These are phyloP conservation scores for Nannizziopsis barbatae DNA, from an alignment of 2,329 filamentous ascomycete genomes.

Conservation along the genomic window DNA sequence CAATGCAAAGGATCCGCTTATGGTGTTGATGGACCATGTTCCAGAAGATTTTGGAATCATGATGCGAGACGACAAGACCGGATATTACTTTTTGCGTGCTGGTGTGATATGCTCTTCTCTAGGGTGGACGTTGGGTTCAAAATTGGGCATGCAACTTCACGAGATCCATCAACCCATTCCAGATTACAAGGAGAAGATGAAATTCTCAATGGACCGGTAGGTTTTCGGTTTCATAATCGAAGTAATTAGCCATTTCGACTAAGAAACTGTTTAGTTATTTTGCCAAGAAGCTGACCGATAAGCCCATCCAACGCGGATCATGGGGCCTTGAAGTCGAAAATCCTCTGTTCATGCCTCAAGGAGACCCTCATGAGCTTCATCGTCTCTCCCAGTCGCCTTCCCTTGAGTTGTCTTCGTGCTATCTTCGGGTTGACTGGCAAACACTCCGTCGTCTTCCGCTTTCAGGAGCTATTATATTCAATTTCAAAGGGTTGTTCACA, in stretches of 20 bases:
- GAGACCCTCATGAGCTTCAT: slow-evolving; percentile 52
- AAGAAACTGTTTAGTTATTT: slow-evolving; percentile 51
- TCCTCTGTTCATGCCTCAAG: slow-evolving; percentile 63
- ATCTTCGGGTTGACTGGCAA: slow-evolving; percentile 78
- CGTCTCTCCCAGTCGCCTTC: slow-evolving; percentile 48
- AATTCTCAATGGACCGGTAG: slow-evolving; percentile 73
- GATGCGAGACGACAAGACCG: slow-evolving; percentile 58
- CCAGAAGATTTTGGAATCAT: slow-evolving; percentile 77
- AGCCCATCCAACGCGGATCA: slow-evolving; percentile 70
- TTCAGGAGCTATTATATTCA: slow-evolving; percentile 66
- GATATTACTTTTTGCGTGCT: slow-evolving; percentile 62
- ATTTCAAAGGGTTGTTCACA: slow-evolving; percentile 80
- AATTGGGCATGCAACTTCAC: slow-evolving; percentile 59
- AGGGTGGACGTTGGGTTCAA: slow-evolving; percentile 66
- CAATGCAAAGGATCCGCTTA: slow-evolving; percentile 51
- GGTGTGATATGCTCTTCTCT: slow-evolving; percentile 68
- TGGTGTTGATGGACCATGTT: slow-evolving; percentile 62
- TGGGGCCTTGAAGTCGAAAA: slow-evolving; percentile 71
- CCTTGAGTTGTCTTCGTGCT: slow-evolving; percentile 48
- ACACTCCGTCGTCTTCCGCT: slow-evolving; percentile 68
- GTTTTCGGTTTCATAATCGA: slow-evolving; percentile 18
- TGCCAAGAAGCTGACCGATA: slow-evolving; percentile 60
- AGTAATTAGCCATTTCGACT: not conserved
- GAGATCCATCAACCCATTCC: slow-evolving; percentile 66
- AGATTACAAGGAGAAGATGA: slow-evolving; percentile 79